Conservation (phyloP, 1,284 basidiomycete genomes). For the Coniophora puteana region DNA sequence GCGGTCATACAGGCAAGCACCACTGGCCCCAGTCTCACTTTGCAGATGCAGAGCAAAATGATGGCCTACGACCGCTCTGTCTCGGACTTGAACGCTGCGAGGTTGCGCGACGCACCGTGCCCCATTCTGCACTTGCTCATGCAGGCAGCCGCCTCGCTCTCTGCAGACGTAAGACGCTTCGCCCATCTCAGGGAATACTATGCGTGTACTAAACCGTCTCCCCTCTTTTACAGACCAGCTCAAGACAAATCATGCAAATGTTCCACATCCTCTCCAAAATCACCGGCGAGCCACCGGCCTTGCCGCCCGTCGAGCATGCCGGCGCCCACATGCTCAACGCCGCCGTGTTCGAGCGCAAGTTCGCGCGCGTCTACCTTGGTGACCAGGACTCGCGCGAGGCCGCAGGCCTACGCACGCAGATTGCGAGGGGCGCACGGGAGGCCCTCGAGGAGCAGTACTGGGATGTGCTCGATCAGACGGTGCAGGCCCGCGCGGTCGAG, state of each 20-base stretch:
- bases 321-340: conserved; percentile 76
- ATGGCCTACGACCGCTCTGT: conserved; percentile 89
- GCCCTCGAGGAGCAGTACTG: conserved; percentile 86
- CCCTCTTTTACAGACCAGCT: conserved; percentile 34
- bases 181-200: neutral
- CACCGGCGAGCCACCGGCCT: conserved; percentile 59
- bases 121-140: conserved; percentile 71
- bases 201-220: no score
- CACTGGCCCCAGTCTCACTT: conserved; percentile 52
- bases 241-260: conserved; percentile 61
- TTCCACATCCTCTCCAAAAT: conserved; percentile 74
- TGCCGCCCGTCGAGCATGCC: conserved; percentile 72
- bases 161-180: conserved; percentile 47
- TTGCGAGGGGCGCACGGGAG: conserved; percentile 68
- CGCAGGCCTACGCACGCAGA: conserved; percentile 57
- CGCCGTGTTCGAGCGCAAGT: conserved; percentile 69
- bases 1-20: conserved; percentile 37
- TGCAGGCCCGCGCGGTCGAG: conserved; percentile 82
- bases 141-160: conserved; percentile 55
- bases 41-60: conserved; percentile 91
- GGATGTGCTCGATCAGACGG: conserved; percentile 79
- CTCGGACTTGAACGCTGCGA: conserved; percentile 67
- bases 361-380: conserved; percentile 68
- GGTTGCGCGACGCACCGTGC: conserved; percentile 69
- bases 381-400: conserved; percentile 68